These are phyloP conservation scores for Lactifluus hygrophoroides DNA, from an alignment of 768 basidiomycete species.

Conservation along the genomic window DNA sequence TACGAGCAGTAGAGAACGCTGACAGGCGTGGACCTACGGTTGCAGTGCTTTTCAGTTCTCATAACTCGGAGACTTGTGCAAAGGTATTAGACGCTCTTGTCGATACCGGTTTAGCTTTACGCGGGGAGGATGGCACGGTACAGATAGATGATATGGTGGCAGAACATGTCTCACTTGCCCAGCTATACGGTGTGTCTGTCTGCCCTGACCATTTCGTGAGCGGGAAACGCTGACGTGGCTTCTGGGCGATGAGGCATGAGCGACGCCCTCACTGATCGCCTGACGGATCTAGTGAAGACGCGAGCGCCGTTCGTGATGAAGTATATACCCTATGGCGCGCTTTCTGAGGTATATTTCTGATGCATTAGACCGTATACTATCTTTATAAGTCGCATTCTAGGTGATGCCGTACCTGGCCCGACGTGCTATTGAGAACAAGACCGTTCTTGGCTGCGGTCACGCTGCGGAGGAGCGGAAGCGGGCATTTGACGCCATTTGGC, in stretches of 20 bases:
- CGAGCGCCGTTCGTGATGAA: conserved; percentile 72
- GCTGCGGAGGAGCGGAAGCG: conserved; percentile 53
- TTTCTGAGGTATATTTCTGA: conserved; percentile 43
- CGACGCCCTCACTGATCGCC: conserved; percentile 66
- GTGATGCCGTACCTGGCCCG: conserved; percentile 88
- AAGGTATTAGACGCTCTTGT: conserved; percentile 55
- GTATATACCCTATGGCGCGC: conserved; percentile 70
- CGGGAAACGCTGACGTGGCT: neutral
- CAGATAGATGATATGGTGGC: conserved; percentile 45
- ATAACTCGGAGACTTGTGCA: conserved; percentile 66
- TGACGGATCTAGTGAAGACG: conserved; percentile 45
- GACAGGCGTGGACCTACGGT: conserved; percentile 41
- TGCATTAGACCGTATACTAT: neutral
- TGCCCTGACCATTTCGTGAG: neutral
- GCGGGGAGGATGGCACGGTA: conserved; percentile 28
- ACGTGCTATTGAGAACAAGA: conserved; percentile 90
- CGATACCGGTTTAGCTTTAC: conserved; percentile 39
- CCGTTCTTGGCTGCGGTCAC: conserved; percentile 64
- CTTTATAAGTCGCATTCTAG: conserved; percentile 28
- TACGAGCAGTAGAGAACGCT: conserved; percentile 40
- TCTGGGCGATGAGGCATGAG: conserved; percentile 57
- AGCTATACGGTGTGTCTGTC: conserved; percentile 62
- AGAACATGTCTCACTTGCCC: conserved; percentile 66
- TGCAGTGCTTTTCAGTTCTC: conserved; percentile 79
- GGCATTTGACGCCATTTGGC: conserved; percentile 47